Base-by-base conservation (phyloP, 768 basidiomycete species). In the Lactarius akahatsu region DNA sequence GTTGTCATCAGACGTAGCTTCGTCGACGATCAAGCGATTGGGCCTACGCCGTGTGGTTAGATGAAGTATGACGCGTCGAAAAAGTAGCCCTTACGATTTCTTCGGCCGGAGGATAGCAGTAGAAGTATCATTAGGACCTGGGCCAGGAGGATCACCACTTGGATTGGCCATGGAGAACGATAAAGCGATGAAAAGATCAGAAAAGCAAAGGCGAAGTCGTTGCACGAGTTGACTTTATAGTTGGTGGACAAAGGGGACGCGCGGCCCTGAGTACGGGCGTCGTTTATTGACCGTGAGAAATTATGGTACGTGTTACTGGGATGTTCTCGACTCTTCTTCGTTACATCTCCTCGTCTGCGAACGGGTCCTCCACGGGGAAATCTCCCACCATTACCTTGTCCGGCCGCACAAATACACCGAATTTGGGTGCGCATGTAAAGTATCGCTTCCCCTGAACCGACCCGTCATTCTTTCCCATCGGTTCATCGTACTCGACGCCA, bases 1-100 rank as follows among this genome's bases (percentile, higher is more conserved):
- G 83, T 98, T 99, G 76, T 99, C 97, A 78, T 99, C 97, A 41
- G 90, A 82, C 18, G 89, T 83, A 41, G 94, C 87, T 75, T 99
- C 97, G 74, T 98, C 96, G 71, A 98, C 96, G 74, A 98, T 92
- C 69, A 99, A 86, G 76, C 96, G 94, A 82, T 98, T 97, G 38
- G 97, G 96, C 28, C 96, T 98, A 73, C 4, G 72, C 61, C 40
- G 62, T 38, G 69, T 64, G 20, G 66, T 69, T 40, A 73, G 62
- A 62, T 67, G 70, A n/a, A 60, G 56, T 26, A n/a, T 58, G 15
- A 56, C 62, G 57, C 62, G 70, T 73, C 63, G 71, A 57, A 59
- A 36, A 62, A 63, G 20, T 3, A 59, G 63, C 34, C 52, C 94
- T 71, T 77, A 97, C 96, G 94, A 96, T 84, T 97, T 96, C 91